These are phyloP conservation scores for Aspergillus piperis DNA, from an alignment of 2,329 filamentous ascomycete genomes.

Conservation along the genomic window DNA sequence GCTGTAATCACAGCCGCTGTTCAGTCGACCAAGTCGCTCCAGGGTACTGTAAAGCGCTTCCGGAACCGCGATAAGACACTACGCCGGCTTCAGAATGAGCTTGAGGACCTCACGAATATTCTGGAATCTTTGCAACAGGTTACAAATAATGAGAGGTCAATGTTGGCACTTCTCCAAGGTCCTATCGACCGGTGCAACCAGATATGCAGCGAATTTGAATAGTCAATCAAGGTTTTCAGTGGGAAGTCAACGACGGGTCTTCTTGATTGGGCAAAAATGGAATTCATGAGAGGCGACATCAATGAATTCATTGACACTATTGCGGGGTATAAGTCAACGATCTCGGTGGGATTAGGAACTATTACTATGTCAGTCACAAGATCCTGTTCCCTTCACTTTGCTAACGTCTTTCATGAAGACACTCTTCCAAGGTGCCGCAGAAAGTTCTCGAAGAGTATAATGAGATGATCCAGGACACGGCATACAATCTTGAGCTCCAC, in stretches of 20 bases:
- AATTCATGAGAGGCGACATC: constrained; percentile 45
- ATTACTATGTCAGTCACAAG: constrained; percentile 38
- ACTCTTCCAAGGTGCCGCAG: constrained; percentile 32
- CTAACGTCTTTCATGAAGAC: constrained; percentile 30
- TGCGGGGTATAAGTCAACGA: constrained; percentile 44
- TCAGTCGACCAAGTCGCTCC: constrained; percentile 37
- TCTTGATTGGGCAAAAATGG: constrained; percentile 45
- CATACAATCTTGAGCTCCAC: constrained; percentile 37
- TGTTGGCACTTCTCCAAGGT: constrained; percentile 36
- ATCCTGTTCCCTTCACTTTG: constrained; percentile 15
- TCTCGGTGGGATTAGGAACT: constrained; percentile 39
- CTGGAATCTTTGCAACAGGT: constrained; percentile 32
- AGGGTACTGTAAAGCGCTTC: constrained; percentile 36
- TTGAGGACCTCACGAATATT: constrained; percentile 37
- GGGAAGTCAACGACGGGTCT: constrained; percentile 37
- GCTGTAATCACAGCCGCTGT: constrained; percentile 38
- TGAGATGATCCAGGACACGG: constrained; percentile 43
- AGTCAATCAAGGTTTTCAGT: constrained; percentile 38
- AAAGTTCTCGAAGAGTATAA: constrained; percentile 39
- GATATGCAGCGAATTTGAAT: constrained; percentile 42
- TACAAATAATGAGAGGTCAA: constrained; percentile 17
- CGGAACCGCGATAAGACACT: constrained; percentile 40
- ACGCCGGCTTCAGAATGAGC: constrained; percentile 34
- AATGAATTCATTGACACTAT: constrained; percentile 45
- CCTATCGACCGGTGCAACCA: constrained; percentile 41